Evolutionary conservation across 208 protist genomes (phyloP), one percentile per base, ranked within the genome.

Genomic region (Crithidia mellificae): DNA sequence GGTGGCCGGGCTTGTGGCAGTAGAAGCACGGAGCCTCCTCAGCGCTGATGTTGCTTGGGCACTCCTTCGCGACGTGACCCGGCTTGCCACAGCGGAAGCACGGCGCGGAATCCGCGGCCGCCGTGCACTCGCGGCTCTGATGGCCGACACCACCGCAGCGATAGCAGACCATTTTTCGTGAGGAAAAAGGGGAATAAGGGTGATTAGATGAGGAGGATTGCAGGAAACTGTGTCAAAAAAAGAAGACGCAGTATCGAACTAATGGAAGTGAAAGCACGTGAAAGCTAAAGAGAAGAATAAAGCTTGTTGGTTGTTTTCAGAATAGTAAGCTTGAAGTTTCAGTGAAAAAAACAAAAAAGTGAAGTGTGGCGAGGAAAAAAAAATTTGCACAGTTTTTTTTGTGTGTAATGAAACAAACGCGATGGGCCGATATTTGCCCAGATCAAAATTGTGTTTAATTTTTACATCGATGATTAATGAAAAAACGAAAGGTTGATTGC

Each of bases 1-100:
- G 74, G 81, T 97, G 93, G 53, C 93, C 93, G 15, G 82, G 62
- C 80, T 84, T 84, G 66, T 85, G 84, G 77, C 93, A 97, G 77
- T 88, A 92, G 81, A 88, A 96, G 71, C 92, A 97, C 47, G 87
- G 87, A 19, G 87, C 84, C 46, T 92, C 72, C 58, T 76, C 80
- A 17, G 72, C 81, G 47, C 77, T 72, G 24, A 89, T 66, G 51
- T 63, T 77, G 72, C 83, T 91, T 36, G 84, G 34, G 85, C 90
- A 95, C 58, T 91, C 80, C 68, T 83, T 83, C 46, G 80, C 80
- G 47, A 93, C 80, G 83, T 95, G 90, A 41, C 88, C 90, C 3
- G 77, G 73, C 73, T 94, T 68, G 39, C 85, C 85, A 61, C 90
- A 95, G 76, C 80, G 80, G 79, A 92, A 95, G 78, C 90, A 95